These are phyloP conservation scores for Harringtonia aguacate DNA, from an alignment of 2,329 filamentous ascomycete genomes.

Conservation along the genomic window DNA sequence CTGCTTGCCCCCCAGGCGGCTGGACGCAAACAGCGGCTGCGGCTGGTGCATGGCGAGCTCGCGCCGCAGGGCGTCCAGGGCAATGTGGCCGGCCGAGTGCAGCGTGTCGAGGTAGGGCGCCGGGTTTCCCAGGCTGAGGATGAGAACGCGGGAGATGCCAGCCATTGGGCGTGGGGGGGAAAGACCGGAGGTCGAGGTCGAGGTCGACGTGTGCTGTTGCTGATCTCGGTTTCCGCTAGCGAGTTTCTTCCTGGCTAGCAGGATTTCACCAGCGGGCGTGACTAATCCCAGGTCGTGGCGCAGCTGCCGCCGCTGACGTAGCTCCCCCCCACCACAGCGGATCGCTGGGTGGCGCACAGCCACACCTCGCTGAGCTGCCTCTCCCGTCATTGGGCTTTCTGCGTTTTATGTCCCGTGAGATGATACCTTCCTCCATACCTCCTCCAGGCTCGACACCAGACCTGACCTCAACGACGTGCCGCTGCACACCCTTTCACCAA, in stretches of 20 bases:
- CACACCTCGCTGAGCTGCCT: not conserved
- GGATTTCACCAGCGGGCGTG: not conserved
- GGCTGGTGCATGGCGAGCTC: conserved; percentile 33
- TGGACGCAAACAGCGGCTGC: conserved; percentile 38
- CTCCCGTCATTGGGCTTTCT: too few species aligned
- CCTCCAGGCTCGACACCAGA: too few species aligned
- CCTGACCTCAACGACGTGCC: too few species aligned
- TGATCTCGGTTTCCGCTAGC: conserved; percentile 1
- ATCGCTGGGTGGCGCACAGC: not conserved
- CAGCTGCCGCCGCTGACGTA: not conserved
- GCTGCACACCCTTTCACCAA: too few species aligned
- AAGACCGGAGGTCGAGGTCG: too few species aligned
- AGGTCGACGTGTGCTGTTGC: too few species aligned
- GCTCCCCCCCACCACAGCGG: not conserved
- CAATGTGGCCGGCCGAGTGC: conserved; percentile 78
- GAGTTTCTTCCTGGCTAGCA: not conserved
- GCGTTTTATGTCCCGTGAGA: too few species aligned
- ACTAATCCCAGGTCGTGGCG: not conserved
- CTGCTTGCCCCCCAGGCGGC: conserved; percentile 38
- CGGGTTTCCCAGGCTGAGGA: conserved; percentile 84
- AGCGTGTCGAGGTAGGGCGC: conserved; percentile 64
- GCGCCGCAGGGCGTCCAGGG: conserved; percentile 51
- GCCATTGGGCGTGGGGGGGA: not conserved
- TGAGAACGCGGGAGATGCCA: conserved; percentile 42
- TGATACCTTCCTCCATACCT: too few species aligned